phyloP scores from a whole-genome alignment of 164 flowering plant genomes.

The Vitis amurensis region DNA sequence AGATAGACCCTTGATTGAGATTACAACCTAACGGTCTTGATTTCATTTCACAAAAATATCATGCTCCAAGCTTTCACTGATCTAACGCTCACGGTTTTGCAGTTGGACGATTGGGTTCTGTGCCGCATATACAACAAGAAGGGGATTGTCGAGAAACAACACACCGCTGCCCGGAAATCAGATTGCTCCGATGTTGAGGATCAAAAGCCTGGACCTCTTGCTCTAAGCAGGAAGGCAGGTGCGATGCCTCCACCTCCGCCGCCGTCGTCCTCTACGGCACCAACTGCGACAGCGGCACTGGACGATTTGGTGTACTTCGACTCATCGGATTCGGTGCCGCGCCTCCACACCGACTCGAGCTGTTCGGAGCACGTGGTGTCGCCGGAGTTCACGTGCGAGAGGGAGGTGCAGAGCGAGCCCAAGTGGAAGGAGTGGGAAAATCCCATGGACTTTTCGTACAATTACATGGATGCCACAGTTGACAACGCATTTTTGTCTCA shows the following conservation, averaged over 20 bases:
- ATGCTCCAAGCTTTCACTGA: not conserved
- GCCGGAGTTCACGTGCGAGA: conserved; percentile 57
- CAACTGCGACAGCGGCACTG: conserved; percentile 11
- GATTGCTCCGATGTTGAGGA: conserved; percentile 23
- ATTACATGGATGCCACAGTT: conserved; percentile 40
- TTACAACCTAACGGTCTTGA: not conserved
- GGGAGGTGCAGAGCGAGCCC: conserved; percentile 66
- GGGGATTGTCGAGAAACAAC: conserved; percentile 48
- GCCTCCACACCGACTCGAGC: conserved; percentile 63
- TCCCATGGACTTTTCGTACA: conserved; percentile 26
- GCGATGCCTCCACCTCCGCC: not conserved
- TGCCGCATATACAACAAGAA: conserved; percentile 84
- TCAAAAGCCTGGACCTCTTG: conserved; percentile 31
- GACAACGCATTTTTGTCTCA: conserved; percentile 17
- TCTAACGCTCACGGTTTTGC: conserved; percentile 18
- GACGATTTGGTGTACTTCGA: conserved; percentile 45
- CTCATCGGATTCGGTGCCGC: conserved; percentile 60
- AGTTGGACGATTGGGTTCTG: conserved; percentile 81
- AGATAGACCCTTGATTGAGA: not conserved
- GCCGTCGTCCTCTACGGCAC: conserved; percentile 18
- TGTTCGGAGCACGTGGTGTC: conserved; percentile 71
- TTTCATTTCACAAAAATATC: not conserved
- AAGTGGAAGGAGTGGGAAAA: conserved; percentile 36
- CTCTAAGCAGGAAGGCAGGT: not conserved
- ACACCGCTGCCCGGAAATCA: not conserved